A percentile compares a stretch with the other conserved stretches of the same genome.
Conservation (phyloP, 108 stramenopile species). For the Discostella pseudostelligera region DNA sequence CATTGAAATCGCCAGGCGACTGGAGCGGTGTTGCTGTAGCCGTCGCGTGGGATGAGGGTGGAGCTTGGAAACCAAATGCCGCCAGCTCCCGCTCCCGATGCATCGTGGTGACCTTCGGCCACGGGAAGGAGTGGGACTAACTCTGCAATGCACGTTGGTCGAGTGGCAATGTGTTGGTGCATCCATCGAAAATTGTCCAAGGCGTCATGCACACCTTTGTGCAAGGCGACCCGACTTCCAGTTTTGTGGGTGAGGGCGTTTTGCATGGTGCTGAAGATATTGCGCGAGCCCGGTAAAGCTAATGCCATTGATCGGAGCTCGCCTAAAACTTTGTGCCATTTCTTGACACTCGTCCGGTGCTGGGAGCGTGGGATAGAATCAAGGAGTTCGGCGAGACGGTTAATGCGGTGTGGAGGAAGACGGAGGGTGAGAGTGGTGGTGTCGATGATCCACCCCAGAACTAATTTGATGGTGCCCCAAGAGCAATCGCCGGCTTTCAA, state of each 20-base stretch:
- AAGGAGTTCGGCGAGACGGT: slow-evolving; percentile 13
- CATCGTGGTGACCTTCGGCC: slow-evolving; percentile 44
- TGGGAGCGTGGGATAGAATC: slow-evolving; percentile 1
- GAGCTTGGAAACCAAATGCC: slow-evolving; percentile 44
- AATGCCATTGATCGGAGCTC: slow-evolving; percentile 19
- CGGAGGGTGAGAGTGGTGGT: slow-evolving; percentile 11
- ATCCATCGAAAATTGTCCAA: slow-evolving; percentile 40
- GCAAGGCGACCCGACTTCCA: slow-evolving; percentile 1
- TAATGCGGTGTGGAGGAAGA: slow-evolving; percentile 16
- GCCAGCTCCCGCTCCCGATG: slow-evolving; percentile 35
- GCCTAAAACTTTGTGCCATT: slow-evolving; percentile 4
- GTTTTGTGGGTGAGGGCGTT: slow-evolving; percentile 1
- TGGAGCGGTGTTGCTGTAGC: slow-evolving; percentile 2
- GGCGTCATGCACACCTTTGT: slow-evolving; percentile 27
- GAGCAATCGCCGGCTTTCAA: slow-evolving; percentile 25
- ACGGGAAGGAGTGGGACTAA: slow-evolving; percentile 36
- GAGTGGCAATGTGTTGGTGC: slow-evolving; percentile 7
- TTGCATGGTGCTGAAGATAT: slow-evolving; percentile 26
- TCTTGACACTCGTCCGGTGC: neutral
- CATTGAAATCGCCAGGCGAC: slow-evolving; percentile 45
- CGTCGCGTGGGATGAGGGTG: neutral
- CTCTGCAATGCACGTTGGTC: slow-evolving; percentile 44
- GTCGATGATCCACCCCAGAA: slow-evolving; percentile 28
- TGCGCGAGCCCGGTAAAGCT: slow-evolving; percentile 15
- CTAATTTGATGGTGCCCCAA: slow-evolving; percentile 11